Conservation (phyloP, 169 alveolate genomes). For the Plasmodium ovale region DNA sequence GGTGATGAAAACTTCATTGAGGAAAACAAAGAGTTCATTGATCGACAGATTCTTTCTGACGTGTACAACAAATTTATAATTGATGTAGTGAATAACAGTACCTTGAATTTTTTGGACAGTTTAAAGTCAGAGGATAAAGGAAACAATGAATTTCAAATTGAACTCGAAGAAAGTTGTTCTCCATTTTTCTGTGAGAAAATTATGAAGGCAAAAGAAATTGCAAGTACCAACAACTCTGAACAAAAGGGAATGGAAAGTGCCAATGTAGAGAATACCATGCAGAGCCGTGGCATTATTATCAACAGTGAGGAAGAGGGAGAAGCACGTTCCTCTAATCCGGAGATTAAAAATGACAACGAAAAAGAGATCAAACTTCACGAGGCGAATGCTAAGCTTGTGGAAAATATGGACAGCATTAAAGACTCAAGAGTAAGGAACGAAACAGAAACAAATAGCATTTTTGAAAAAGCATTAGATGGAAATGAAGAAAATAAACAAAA, state of each 20-base stretch:
- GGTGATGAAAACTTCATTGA: conserved; percentile 11
- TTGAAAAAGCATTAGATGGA: neutral
- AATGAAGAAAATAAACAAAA: conserved; percentile 46
- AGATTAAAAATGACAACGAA: neutral
- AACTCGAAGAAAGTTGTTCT: conserved; percentile 60
- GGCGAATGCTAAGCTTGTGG: neutral
- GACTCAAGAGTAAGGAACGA: neutral
- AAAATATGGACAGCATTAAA: neutral
- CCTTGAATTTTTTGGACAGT: conserved; percentile 22
- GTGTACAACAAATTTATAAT: conserved; percentile 23
- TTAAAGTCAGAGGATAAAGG: neutral
- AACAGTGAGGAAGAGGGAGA: neutral
- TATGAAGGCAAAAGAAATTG: conserved; percentile 56
- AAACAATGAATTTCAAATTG: conserved; percentile 36
- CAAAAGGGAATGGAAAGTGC: neutral
- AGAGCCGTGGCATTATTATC: neutral
- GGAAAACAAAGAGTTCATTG: conserved; percentile 30
- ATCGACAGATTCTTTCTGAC: conserved; percentile 20
- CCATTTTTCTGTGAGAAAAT: conserved; percentile 60
- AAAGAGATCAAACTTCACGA: conserved; percentile 17
- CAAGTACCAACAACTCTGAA: neutral
- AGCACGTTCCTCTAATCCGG: neutral
- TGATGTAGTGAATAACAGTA: conserved; percentile 28
- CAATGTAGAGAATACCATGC: neutral
- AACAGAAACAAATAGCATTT: conserved; percentile 8